A percentile compares a stretch with the other conserved stretches of the same genome.
These are phyloP conservation scores for Friedmanniomyces simplex DNA, from an alignment of 495 filamentous ascomycete species.

Conservation along the genomic window DNA sequence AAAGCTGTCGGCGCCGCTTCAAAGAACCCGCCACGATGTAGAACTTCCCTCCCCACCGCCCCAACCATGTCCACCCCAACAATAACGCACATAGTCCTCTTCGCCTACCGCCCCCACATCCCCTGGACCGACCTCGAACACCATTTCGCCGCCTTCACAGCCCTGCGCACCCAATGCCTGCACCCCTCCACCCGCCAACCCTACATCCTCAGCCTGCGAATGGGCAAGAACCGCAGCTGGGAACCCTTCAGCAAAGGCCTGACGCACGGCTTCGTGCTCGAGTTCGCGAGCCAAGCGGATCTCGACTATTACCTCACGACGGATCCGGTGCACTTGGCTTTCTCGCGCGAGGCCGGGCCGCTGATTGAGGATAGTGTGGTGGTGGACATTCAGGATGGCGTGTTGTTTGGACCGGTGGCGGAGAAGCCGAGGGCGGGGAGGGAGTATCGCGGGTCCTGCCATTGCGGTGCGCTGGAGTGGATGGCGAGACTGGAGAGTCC, in stretches of 20 bases:
- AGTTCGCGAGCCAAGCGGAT: conserved; percentile 21
- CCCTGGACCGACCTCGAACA: conserved; percentile 16
- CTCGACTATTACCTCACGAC: conserved; percentile 24
- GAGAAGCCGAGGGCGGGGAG: not conserved
- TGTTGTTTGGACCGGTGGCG: not conserved
- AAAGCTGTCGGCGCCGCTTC: too few species aligned
- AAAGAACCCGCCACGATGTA: too few species aligned
- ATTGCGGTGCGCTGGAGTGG: not conserved
- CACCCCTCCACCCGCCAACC: conserved; percentile 18
- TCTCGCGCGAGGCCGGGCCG: conserved; percentile 8
- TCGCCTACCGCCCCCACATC: conserved; percentile 20
- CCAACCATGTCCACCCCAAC: conserved; percentile 1
- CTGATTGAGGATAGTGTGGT: conserved; percentile 5
- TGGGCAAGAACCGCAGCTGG: conserved; percentile 24
- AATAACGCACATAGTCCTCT: conserved; percentile 23
- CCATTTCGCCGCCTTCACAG: conserved; percentile 15
- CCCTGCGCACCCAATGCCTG: conserved; percentile 11
- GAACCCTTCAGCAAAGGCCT: conserved; percentile 21
- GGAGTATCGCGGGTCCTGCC: not conserved
- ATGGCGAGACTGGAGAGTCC: not conserved
- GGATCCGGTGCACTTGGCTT: conserved; percentile 19
- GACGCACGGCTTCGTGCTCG: conserved; percentile 25
- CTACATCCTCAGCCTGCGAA: conserved; percentile 13
- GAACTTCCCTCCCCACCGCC: not conserved
- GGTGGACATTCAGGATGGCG: not conserved